Evolutionary conservation across 495 filamentous ascomycete genomes (phyloP).

Genomic region (Podospora appendiculata): DNA sequence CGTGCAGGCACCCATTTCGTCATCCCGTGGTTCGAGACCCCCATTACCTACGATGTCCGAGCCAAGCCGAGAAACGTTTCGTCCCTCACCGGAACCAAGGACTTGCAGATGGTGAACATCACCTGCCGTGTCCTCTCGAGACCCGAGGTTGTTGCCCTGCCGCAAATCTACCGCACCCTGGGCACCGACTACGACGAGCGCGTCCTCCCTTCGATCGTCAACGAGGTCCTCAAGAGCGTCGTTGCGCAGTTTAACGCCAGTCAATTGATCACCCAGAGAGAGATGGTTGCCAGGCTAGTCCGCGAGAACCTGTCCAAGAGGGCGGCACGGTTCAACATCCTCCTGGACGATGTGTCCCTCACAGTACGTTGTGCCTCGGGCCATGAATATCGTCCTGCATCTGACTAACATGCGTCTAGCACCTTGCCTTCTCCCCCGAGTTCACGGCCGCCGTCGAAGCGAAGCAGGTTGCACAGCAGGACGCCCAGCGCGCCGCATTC

Average conservation of each 20-base stretch:
- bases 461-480: slow-evolving; percentile 98
- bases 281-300: slow-evolving; percentile 87
- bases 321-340: slow-evolving; percentile 93
- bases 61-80: slow-evolving; percentile 95
- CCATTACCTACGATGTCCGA: slow-evolving; percentile 94
- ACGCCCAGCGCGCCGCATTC: slow-evolving; percentile 95
- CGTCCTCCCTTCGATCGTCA: slow-evolving; percentile 94
- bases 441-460: slow-evolving; percentile 98
- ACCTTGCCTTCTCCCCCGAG: slow-evolving; percentile 97
- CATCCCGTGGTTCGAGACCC: slow-evolving; percentile 95
- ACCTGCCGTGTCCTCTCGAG: slow-evolving; percentile 98
- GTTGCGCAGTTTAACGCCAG: slow-evolving; percentile 99
- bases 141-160: slow-evolving; percentile 79
- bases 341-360: slow-evolving; percentile 93
- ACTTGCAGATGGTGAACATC: slow-evolving; percentile 99
- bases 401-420: slow-evolving; percentile 43
- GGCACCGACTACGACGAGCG: slow-evolving; percentile 96
- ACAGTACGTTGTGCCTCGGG: slow-evolving; percentile 54
- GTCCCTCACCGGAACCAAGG: slow-evolving; percentile 96
- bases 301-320: slow-evolving; percentile 85
- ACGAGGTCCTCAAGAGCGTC: slow-evolving; percentile 97
- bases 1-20: slow-evolving; percentile 77
- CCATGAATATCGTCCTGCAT: not conserved
- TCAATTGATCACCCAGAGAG: slow-evolving; percentile 96
- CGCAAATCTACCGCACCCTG: slow-evolving; percentile 93